Base-by-base conservation (phyloP, 371 early-diverging fungal species). In the Syncephalastrum racemosum region DNA sequence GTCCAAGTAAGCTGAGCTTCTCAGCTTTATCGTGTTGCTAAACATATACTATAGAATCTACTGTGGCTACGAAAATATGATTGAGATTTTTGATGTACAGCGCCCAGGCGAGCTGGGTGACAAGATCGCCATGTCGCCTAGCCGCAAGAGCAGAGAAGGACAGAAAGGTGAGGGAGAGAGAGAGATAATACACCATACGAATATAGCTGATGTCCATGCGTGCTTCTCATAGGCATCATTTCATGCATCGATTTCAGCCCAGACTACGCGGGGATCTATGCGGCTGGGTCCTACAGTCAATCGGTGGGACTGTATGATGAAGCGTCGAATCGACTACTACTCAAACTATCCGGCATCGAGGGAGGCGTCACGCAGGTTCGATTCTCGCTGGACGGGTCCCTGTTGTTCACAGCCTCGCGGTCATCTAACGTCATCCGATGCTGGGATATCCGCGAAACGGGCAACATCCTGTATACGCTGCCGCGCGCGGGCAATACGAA, bases 371-470 rank as follows among this genome's bases (percentile, higher is more conserved):
- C 75, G 5, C 79, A 79, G 54, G 78, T 86, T 4, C 62, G 79
- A 61, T 90, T 90, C 66, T 82, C 89, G 0, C 72, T 71, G 0
- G 85, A 86, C 60, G 89, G 89, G 0, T 51, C 57, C 2, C 73
- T 77, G 23, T 63, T 90, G 18, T 90, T 78, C 54, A 74, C 84
- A 0, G 83, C 81, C 7, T 82, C 83, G 4, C 77, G 90, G 16
- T 77, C 79, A 46, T 62, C 80, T 5, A 58, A 83, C 25, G 50
- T 19, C 13, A 82, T 90, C 15, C 59, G 71, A 1, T 86, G 85
- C 55, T 88, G 90, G 89, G 90, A 90, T 70, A 81, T 88, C 40
- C 79, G 90, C 8, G 77, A 88, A 46, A 80, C 88, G 6, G 83
- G 80, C 6, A 73, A 84, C 19, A 64, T 83, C 0, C 50, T 88